phyloP scores from a whole-genome alignment of 345 rosid genomes.

The Limnanthes douglasii region DNA sequence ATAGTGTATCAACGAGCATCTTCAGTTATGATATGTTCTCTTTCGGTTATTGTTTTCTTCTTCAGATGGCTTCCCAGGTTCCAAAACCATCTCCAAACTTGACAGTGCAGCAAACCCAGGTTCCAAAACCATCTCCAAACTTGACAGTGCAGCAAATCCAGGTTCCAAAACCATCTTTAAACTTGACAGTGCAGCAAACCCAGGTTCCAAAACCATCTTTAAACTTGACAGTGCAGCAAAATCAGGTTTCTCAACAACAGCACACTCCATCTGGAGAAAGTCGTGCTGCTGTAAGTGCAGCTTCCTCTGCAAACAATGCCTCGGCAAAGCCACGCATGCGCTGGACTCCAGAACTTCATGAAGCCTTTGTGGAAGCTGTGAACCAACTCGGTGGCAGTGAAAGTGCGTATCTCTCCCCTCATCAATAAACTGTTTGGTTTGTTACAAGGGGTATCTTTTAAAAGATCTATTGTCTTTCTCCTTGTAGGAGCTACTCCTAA shows the following conservation, averaged over 20 bases:
- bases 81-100: no score
- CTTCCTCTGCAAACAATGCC: slow-evolving; percentile 41
- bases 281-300: slow-evolving; percentile 22
- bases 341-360: slow-evolving; percentile 92
- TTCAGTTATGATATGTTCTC: slow-evolving; percentile 4
- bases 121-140: no score
- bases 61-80: slow-evolving; percentile 42
- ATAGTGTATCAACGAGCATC: no score
- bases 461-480: slow-evolving; percentile 12
- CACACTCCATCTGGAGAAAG: slow-evolving; percentile 42
- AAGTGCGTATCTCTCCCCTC: slow-evolving; percentile 21
- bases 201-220: slow-evolving; percentile 29
- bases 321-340: slow-evolving; percentile 79
- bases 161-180: not conserved
- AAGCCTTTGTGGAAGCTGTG: slow-evolving; percentile 86
- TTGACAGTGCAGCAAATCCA: no score
- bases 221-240: slow-evolving; percentile 21
- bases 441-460: slow-evolving; percentile 5
- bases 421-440: not conserved
- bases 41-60: slow-evolving; percentile 15
- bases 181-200: slow-evolving; percentile 9
- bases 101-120: no score
- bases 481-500: slow-evolving; percentile 83
- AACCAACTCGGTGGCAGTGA: slow-evolving; percentile 77
- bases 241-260: slow-evolving; percentile 27